Evolutionary conservation across 2,329 filamentous ascomycete species (phyloP).

Genomic region (Venturia carpophila): DNA sequence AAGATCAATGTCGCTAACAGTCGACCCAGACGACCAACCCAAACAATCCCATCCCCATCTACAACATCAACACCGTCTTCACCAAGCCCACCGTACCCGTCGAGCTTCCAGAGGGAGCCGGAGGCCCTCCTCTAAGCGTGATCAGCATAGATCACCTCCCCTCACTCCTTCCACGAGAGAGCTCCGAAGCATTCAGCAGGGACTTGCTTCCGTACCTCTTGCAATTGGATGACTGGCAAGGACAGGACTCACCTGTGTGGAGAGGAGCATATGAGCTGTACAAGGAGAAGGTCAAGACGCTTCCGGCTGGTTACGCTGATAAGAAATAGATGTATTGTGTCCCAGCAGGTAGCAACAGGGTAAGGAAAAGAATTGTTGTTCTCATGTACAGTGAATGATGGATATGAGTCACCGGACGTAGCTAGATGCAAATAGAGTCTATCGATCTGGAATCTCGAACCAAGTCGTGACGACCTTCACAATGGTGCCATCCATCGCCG

Average conservation of each 20-base stretch:
- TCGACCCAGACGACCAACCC: slow-evolving; percentile 52
- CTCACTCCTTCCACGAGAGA: slow-evolving; percentile 72
- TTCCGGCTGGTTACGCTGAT: slow-evolving; percentile 43
- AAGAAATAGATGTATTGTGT: not conserved
- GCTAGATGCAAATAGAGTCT: too few relatives aligned
- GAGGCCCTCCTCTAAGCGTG: slow-evolving; percentile 58
- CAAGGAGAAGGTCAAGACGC: slow-evolving; percentile 66
- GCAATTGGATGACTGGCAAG: slow-evolving; percentile 62
- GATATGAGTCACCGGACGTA: too few relatives aligned
- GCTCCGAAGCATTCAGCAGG: slow-evolving; percentile 74
- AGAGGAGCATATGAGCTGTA: slow-evolving; percentile 75
- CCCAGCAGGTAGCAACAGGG: not conserved
- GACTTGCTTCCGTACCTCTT: slow-evolving; percentile 71
- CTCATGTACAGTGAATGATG: not conserved
- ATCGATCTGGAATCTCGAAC: too few relatives aligned
- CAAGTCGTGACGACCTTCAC: too few relatives aligned
- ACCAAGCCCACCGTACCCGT: slow-evolving; percentile 78
- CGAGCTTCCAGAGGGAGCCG: slow-evolving; percentile 44
- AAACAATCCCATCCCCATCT: slow-evolving; percentile 70
- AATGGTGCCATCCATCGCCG: not conserved
- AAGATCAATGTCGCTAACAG: not conserved
- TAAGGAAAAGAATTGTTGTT: not conserved
- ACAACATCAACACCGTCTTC: slow-evolving; percentile 72
- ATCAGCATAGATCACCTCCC: slow-evolving; percentile 63
- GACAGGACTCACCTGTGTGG: slow-evolving; percentile 66